These are phyloP conservation scores for Polytrichum formosum DNA, from an alignment of 225 moss, liverwort and hornwort genomes.

Conservation along the genomic window DNA sequence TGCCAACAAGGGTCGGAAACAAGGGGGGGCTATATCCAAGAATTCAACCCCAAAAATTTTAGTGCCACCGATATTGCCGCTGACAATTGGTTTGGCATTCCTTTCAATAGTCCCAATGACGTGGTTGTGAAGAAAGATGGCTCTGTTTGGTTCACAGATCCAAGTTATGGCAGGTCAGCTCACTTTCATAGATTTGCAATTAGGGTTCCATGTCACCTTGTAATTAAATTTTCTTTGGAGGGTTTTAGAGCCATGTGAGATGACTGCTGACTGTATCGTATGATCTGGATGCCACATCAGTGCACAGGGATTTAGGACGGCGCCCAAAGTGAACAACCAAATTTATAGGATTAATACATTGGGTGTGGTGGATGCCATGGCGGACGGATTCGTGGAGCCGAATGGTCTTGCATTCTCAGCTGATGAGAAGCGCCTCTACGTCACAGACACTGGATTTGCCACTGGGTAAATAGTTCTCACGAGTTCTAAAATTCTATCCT, in stretches of 20 bases:
- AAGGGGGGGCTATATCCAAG: conserved; percentile 36
- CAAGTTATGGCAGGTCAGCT: conserved; percentile 45
- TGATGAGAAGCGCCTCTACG: conserved; percentile 57
- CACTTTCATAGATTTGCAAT: no score
- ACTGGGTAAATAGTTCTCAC: no score
- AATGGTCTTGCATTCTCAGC: conserved; percentile 58
- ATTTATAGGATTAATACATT: conserved; percentile 36
- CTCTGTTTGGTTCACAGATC: conserved; percentile 66
- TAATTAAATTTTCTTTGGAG: no score
- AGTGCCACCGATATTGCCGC: conserved; percentile 23
- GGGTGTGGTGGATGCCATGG: conserved; percentile 45
- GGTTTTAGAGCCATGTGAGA: neutral
- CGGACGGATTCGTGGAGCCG: conserved; percentile 36
- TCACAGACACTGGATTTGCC: conserved; percentile 52
- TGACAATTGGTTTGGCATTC: conserved; percentile 71
- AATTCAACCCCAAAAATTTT: conserved; percentile 32
- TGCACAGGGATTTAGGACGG: conserved; percentile 43
- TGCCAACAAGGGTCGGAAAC: conserved; percentile 45
- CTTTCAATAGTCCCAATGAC: conserved; percentile 69
- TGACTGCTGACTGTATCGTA: neutral
- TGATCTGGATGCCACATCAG: neutral
- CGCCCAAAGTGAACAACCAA: conserved; percentile 49
- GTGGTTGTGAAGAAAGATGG: conserved; percentile 49
- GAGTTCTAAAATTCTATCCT: no score
- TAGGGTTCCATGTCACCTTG: neutral